Conservation (phyloP, 257 asterid species). For the Gardenia jasminoides region DNA sequence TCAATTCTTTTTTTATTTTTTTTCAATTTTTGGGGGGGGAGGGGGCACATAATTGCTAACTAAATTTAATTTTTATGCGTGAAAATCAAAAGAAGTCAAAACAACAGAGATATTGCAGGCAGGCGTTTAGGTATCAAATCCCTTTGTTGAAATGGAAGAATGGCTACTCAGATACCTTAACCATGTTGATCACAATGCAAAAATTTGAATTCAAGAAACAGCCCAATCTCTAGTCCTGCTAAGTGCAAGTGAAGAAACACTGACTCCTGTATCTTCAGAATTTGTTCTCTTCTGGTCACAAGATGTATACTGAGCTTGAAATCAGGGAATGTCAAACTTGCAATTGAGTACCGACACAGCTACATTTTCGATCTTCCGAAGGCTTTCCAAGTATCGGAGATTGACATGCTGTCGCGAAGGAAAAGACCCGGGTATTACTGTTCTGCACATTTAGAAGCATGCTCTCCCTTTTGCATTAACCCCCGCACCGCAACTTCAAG, state of each 20-base stretch:
- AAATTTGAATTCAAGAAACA: background rate
- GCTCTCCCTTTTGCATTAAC: conserved; percentile 15
- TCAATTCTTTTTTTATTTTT: too few relatives aligned
- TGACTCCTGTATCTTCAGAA: background rate
- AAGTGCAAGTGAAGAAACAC: background rate
- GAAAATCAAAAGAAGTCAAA: background rate
- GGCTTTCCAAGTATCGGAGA: background rate
- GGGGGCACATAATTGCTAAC: too few relatives aligned
- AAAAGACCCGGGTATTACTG: background rate
- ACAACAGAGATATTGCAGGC: background rate
- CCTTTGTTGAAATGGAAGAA: background rate
- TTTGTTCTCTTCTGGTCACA: background rate
- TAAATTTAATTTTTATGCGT: background rate
- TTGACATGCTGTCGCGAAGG: background rate
- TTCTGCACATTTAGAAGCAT: background rate
- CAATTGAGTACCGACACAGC: background rate
- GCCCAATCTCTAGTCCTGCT: background rate
- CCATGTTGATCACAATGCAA: background rate
- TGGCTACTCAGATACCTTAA: background rate
- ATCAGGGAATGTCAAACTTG: background rate
- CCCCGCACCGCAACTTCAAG: conserved; percentile 25
- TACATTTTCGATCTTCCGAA: background rate
- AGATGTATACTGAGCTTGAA: background rate
- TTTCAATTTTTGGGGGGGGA: too few relatives aligned
- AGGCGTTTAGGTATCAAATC: background rate